Evolutionary conservation across 176 grass and related monocot species (phyloP).

Genomic region (Pontederia crassipes): DNA sequence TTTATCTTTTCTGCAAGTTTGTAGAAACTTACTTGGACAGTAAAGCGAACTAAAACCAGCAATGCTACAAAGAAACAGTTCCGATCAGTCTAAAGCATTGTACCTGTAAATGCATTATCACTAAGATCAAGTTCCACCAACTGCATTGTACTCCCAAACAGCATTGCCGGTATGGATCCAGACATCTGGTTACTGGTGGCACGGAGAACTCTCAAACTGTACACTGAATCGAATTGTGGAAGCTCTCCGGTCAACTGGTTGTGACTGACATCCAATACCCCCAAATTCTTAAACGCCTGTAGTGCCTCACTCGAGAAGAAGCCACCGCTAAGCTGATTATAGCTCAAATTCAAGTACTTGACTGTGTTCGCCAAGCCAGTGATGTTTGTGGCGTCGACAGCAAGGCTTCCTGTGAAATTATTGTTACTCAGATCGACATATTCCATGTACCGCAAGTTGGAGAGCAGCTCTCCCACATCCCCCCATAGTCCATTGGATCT

Average conservation of each 20-base stretch:
- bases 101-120: slow-evolving; percentile 91
- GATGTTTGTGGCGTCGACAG: slow-evolving; percentile 35
- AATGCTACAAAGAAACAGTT: no score
- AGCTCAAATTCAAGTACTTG: slow-evolving; percentile 89
- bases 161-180: slow-evolving; percentile 51
- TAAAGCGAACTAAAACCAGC: no score
- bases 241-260: slow-evolving; percentile 58
- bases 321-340: slow-evolving; percentile 49
- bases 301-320: slow-evolving; percentile 61
- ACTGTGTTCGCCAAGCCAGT: slow-evolving; percentile 72
- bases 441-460: slow-evolving; percentile 58
- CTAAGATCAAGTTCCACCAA: slow-evolving; percentile 81
- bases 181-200: slow-evolving; percentile 44
- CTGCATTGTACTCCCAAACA: slow-evolving; percentile 63
- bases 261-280: slow-evolving; percentile 72
- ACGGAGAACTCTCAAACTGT: slow-evolving; percentile 55
- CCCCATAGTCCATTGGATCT: slow-evolving; percentile 77
- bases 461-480: slow-evolving; percentile 49
- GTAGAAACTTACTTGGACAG: no score
- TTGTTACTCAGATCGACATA: slow-evolving; percentile 80
- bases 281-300: slow-evolving; percentile 74
- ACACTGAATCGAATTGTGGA: slow-evolving; percentile 51
- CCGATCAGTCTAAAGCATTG: not conserved
- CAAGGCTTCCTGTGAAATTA: slow-evolving; percentile 47
- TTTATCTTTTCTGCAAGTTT: no score